Percentiles rank a stretch among this genome's conserved stretches.
Evolutionary conservation across 257 asterid species (phyloP).

Genomic region (Ligustrum vulgare): DNA sequence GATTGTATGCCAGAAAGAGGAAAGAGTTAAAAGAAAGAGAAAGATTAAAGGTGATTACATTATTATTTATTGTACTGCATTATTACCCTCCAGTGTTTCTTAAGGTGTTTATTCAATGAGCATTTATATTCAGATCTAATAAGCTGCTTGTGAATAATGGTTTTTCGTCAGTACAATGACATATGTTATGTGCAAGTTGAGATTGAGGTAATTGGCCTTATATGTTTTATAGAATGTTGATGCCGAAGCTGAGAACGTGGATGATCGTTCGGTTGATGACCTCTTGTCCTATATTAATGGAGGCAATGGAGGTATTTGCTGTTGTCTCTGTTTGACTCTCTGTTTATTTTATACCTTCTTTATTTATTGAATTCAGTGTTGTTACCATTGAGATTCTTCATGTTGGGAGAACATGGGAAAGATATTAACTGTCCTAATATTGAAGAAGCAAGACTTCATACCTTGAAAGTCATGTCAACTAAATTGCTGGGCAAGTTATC

Average conservation of each 20-base stretch:
- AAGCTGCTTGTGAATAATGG: constrained; percentile 24
- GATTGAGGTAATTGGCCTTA: constrained; percentile 30
- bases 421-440: constrained; percentile 13
- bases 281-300: constrained; percentile 88
- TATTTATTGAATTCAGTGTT: background rate
- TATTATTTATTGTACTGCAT: constrained; percentile 8
- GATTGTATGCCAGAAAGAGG: constrained; percentile 90
- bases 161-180: constrained; percentile 12
- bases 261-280: constrained; percentile 93
- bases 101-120: constrained; percentile 22
- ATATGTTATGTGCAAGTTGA: constrained; percentile 21
- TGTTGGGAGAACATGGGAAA: background rate
- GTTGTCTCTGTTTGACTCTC: constrained; percentile 2
- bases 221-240: constrained; percentile 58
- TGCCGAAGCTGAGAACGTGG: constrained; percentile 78
- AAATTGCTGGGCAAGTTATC: constrained; percentile 1
- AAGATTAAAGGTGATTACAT: constrained; percentile 64
- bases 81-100: constrained; percentile 17
- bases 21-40: constrained; percentile 85
- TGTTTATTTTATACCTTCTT: constrained; percentile 3
- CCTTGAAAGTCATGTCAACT: background rate
- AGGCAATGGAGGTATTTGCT: constrained; percentile 56
- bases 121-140: constrained; percentile 19
- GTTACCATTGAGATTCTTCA: background rate
- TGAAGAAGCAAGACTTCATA: constrained; percentile 5